Base-by-base conservation (phyloP, 768 basidiomycete genomes). In the Tremella yokohamensis region DNA sequence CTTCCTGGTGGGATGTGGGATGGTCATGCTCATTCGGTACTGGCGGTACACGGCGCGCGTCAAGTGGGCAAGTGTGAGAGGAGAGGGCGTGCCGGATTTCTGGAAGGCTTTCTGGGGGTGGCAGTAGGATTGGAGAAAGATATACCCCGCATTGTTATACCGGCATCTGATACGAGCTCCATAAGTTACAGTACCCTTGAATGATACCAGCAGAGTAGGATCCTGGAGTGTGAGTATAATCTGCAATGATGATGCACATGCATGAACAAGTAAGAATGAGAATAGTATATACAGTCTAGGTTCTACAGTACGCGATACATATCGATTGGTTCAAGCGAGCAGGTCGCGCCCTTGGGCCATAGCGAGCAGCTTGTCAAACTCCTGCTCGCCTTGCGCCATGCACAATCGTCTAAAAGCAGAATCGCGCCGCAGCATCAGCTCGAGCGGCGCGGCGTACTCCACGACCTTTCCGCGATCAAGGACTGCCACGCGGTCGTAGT, bases 11-110 rank as follows among this genome's bases (percentile, higher is more conserved):
- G 72, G 83, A n/a, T 65, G 70, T 19, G 65, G 74, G 0, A 84
- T 82, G 66, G 64, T 82, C 2, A 50, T 42, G 2, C 51, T 85
- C 37, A 82, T 88, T 3, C 79, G 84, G 38, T 78, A 79, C 56
- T 89, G 88, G 88, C 85, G 84, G 83, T 76, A 79, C 38, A 76
- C 76, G 50, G 84, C 84, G 9, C 82, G 82, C 69, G 66, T 75
- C 65, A 80, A 72, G 58, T 75, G 59, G 57, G 49, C 52, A 1
- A 26, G 58, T 16, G 20, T 51, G 18, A 51, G 70, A 39, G 70
- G 70, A 8, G 55, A 47, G 44, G 59, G 57, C 9, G 44, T 66
- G 37, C 68, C 68, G 6, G 25, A 40, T 42, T 48, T 42, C 15
- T 72, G 70, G 70, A 62, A 64, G 13, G 68, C 59, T 20, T 72